phyloP scores from a whole-genome alignment of 2,329 filamentous ascomycete species.

The Rhytidhysteron rufulum region DNA sequence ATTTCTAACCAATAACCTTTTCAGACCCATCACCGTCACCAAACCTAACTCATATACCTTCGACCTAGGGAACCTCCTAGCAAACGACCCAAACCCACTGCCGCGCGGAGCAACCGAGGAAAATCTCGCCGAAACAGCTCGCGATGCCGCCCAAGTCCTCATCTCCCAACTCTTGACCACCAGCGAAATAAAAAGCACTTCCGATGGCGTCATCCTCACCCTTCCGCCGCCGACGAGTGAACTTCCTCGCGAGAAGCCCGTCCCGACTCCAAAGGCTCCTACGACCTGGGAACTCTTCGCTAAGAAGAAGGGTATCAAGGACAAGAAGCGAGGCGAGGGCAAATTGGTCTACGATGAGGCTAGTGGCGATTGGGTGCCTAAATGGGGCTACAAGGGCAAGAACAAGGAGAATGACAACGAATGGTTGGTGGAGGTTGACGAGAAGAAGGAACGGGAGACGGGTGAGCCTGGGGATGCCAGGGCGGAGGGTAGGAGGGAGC shows the following conservation, averaged over 20 bases:
- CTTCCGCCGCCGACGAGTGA: slow-evolving; percentile 68
- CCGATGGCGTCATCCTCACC: slow-evolving; percentile 69
- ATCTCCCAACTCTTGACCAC: slow-evolving; percentile 93
- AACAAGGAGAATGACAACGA: slow-evolving; percentile 80
- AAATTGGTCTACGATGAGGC: slow-evolving; percentile 83
- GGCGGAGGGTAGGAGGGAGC: slow-evolving; percentile 59
- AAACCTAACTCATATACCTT: slow-evolving; percentile 91
- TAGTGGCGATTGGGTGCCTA: slow-evolving; percentile 82
- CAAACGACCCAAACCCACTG: slow-evolving; percentile 82
- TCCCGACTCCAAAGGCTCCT: slow-evolving; percentile 74
- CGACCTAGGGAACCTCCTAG: slow-evolving; percentile 83
- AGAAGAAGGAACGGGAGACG: slow-evolving; percentile 62
- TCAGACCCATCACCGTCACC: slow-evolving; percentile 38
- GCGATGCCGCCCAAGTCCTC: slow-evolving; percentile 85
- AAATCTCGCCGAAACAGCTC: slow-evolving; percentile 68
- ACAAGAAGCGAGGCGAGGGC: slow-evolving; percentile 70
- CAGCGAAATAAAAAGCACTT: slow-evolving; percentile 70
- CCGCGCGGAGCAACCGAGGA: slow-evolving; percentile 58
- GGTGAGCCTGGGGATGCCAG: slow-evolving; percentile 57
- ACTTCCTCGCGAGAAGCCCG: slow-evolving; percentile 86
- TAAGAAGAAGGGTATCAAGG: slow-evolving; percentile 92
- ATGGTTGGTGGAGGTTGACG: slow-evolving; percentile 90
- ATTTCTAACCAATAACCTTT: not conserved
- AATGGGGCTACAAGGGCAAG: slow-evolving; percentile 91
- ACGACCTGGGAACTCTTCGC: slow-evolving; percentile 98